A percentile compares a stretch with the other conserved stretches of the same genome.
Evolutionary conservation across 352 stramenopile species (phyloP).

Genomic region (Phytopythium helicoides): DNA sequence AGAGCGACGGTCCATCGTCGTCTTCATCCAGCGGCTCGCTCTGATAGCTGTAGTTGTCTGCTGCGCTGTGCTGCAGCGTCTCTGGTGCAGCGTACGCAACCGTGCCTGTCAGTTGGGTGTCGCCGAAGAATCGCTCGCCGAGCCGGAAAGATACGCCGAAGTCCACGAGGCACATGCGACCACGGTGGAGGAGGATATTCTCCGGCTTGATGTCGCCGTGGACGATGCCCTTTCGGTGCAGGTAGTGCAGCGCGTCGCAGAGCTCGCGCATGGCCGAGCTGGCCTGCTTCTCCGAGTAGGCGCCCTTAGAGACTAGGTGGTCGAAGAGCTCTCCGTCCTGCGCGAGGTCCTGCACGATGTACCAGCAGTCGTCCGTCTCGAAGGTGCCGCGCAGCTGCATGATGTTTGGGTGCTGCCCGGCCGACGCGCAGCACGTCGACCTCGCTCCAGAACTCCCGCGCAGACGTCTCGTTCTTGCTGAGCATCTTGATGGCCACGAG

Average conservation of each 20-base stretch:
- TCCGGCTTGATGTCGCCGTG: slow-evolving; percentile 90
- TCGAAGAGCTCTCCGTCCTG: slow-evolving; percentile 88
- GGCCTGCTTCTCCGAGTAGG: slow-evolving; percentile 84
- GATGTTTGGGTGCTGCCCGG: slow-evolving; percentile 75
- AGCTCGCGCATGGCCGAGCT: slow-evolving; percentile 68
- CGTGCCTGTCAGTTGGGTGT: slow-evolving; percentile 72
- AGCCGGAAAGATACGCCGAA: slow-evolving; percentile 83
- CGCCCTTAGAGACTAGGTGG: slow-evolving; percentile 78
- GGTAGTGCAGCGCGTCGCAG: slow-evolving; percentile 75
- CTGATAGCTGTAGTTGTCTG: slow-evolving; percentile 6
- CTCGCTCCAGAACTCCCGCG: slow-evolving; percentile 82
- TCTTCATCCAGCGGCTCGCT: slow-evolving; percentile 9
- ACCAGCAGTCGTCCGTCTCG: slow-evolving; percentile 72
- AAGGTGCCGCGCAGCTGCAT: slow-evolving; percentile 73
- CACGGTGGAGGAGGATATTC: slow-evolving; percentile 77
- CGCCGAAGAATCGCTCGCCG: slow-evolving; percentile 70
- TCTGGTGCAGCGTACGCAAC: slow-evolving; percentile 76
- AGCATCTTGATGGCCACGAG: slow-evolving; percentile 80
- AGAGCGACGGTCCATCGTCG: slow-evolving; percentile 22
- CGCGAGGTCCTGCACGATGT: slow-evolving; percentile 82
- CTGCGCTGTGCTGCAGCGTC: slow-evolving; percentile 49
- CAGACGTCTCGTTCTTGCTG: slow-evolving; percentile 71
- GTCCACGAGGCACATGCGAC: slow-evolving; percentile 82
- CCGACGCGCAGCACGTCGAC: slow-evolving; percentile 74
- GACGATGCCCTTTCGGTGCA: slow-evolving; percentile 86